Evolutionary conservation across 2,329 filamentous ascomycete species (phyloP).

Genomic region (Penicillium sp.): DNA sequence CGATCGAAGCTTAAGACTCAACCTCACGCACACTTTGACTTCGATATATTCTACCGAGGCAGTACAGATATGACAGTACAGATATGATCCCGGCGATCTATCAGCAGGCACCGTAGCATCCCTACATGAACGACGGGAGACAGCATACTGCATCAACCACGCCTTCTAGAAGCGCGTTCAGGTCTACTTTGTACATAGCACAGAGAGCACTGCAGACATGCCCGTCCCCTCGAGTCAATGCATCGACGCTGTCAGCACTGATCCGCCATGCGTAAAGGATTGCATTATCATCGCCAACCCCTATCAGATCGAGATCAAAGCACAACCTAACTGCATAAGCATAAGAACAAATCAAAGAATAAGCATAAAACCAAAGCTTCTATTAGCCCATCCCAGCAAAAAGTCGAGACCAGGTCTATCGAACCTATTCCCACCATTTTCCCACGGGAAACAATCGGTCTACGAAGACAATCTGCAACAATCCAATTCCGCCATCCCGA

Average conservation of each 20-base stretch:
- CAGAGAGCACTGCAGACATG: slow-evolving; percentile 10
- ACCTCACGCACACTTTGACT: background rate
- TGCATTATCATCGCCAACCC: slow-evolving; percentile 2
- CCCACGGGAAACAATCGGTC: slow-evolving; percentile 10
- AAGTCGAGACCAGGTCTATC: background rate
- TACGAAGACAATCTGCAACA: background rate
- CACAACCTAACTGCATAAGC: background rate
- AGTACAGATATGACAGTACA: background rate
- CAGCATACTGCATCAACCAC: slow-evolving; percentile 12
- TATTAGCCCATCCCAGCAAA: background rate
- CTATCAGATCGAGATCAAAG: background rate
- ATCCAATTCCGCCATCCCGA: background rate
- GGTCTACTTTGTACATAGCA: slow-evolving; percentile 6
- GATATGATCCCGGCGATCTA: background rate
- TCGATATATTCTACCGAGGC: background rate
- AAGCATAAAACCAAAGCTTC: background rate
- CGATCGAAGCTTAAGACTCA: background rate
- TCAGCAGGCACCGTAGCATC: slow-evolving; percentile 8
- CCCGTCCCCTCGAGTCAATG: slow-evolving; percentile 2
- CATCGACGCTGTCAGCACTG: slow-evolving; percentile 5
- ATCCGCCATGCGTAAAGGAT: slow-evolving; percentile 7
- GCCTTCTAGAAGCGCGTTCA: slow-evolving; percentile 4
- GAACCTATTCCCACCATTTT: background rate
- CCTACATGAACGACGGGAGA: slow-evolving; percentile 12
- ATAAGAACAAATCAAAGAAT: background rate